phyloP scores from a whole-genome alignment of 768 basidiomycete species.

The Pholiota conissans region DNA sequence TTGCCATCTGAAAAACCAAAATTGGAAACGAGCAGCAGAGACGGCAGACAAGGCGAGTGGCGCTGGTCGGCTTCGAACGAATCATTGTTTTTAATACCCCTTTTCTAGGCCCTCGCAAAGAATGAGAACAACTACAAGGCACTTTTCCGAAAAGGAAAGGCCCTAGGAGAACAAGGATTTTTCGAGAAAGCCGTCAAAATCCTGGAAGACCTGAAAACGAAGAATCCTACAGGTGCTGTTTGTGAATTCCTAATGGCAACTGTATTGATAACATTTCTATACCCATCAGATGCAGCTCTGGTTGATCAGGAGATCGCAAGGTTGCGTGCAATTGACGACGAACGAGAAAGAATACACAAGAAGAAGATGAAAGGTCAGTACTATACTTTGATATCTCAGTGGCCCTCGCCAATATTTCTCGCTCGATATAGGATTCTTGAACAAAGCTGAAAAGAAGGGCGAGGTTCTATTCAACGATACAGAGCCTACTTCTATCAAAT shows the following conservation, averaged over 20 bases:
- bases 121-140: conserved; percentile 80
- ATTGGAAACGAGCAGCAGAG: conserved; percentile 78
- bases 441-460: conserved; percentile 36
- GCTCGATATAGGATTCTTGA: conserved; percentile 48
- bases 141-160: conserved; percentile 80
- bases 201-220: conserved; percentile 62
- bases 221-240: conserved; percentile 61
- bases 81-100: background rate
- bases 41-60: conserved; percentile 70
- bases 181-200: conserved; percentile 72
- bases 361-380: conserved; percentile 71
- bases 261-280: background rate
- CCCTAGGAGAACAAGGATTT: conserved; percentile 72
- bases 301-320: conserved; percentile 68
- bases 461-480: conserved; percentile 21
- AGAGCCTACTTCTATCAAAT: conserved; percentile 14
- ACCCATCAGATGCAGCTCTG: conserved; percentile 48
- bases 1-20: conserved; percentile 77
- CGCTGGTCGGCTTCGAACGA: background rate
- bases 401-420: background rate
- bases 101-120: conserved; percentile 63
- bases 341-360: conserved; percentile 62
- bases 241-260: too few species aligned
- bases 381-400: background rate
- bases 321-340: conserved; percentile 62